A percentile compares a stretch with the other conserved stretches of the same genome.
Evolutionary conservation across 2,329 filamentous ascomycete species (phyloP).

Genomic region (Daldinia eschscholtzii): DNA sequence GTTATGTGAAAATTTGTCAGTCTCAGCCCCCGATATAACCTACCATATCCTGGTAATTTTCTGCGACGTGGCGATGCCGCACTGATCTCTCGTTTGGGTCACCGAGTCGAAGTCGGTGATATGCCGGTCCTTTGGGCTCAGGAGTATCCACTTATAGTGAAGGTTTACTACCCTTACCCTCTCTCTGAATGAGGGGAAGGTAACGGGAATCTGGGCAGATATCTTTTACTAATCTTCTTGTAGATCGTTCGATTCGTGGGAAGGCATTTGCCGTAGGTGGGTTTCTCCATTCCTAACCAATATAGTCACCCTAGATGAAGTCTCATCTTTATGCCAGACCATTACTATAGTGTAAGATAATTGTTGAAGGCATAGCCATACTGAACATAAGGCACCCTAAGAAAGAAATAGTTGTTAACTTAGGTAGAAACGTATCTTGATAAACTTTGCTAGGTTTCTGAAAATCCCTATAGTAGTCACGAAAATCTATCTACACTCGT

Average conservation of each 20-base stretch:
- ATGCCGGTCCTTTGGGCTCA: constrained; percentile 12
- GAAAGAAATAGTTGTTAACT: neutral
- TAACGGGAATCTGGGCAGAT: neutral
- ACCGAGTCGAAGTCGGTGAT: neutral
- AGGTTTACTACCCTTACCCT: constrained; percentile 4
- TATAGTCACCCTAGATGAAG: neutral
- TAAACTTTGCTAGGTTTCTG: neutral
- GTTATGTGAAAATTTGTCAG: constrained; percentile 1
- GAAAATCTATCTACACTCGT: neutral
- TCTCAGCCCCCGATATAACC: neutral
- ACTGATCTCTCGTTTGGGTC: neutral
- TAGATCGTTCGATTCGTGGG: constrained; percentile 2
- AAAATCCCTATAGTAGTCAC: neutral
- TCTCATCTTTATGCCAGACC: neutral
- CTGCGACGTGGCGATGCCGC: neutral
- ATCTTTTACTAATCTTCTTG: neutral
- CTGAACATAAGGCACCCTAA: too few relatives aligned
- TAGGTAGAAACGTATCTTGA: neutral
- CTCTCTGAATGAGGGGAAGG: neutral
- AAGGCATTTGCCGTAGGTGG: neutral
- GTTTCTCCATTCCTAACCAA: neutral
- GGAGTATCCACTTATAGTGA: neutral
- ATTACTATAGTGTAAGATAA: neutral
- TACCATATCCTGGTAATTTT: neutral
- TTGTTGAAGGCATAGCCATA: neutral